Percentiles rank a stretch among this genome's conserved stretches.
phyloP scores from a whole-genome alignment of 371 early-diverging fungal species.

The Mortierella sp. region DNA sequence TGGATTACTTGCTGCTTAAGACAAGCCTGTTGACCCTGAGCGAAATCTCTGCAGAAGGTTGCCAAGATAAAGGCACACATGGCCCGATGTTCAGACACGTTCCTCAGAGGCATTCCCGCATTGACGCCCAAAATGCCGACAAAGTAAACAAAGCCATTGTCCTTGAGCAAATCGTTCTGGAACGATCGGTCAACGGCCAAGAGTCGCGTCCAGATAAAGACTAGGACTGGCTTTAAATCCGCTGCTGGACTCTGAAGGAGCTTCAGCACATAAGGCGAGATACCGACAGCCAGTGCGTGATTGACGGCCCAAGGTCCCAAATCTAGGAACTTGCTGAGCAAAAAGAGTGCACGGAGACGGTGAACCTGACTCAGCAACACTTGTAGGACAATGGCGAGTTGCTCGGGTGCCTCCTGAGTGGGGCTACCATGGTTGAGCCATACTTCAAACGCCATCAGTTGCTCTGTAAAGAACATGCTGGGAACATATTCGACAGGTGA shows the following conservation, averaged over 20 bases:
- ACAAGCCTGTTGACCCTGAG: constrained; percentile 87
- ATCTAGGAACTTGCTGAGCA: constrained; percentile 92
- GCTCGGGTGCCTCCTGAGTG: constrained; percentile 84
- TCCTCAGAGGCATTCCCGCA: constrained; percentile 73
- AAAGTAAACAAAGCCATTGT: constrained; percentile 94
- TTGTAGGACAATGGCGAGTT: constrained; percentile 96
- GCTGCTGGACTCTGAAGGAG: constrained; percentile 94
- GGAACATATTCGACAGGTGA: constrained; percentile 73
- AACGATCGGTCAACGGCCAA: constrained; percentile 92
- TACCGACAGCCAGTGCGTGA: constrained; percentile 93
- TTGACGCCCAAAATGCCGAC: constrained; percentile 85
- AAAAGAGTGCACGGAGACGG: constrained; percentile 89
- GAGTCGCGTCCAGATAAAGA: constrained; percentile 97
- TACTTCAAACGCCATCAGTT: constrained; percentile 96
- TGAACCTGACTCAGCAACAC: constrained; percentile 95
- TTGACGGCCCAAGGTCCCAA: constrained; percentile 96
- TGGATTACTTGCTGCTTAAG: constrained; percentile 74
- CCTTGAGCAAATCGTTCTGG: constrained; percentile 91
- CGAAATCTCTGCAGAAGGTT: constrained; percentile 86
- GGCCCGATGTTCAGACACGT: constrained; percentile 89
- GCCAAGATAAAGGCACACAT: constrained; percentile 94
- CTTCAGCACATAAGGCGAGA: constrained; percentile 96
- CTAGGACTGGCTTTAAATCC: constrained; percentile 92
- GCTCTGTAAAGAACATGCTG: constrained; percentile 93
- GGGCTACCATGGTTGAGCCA: constrained; percentile 89